Conservation (phyloP, 352 stramenopile genomes). For the Phytophthora hybrid region DNA sequence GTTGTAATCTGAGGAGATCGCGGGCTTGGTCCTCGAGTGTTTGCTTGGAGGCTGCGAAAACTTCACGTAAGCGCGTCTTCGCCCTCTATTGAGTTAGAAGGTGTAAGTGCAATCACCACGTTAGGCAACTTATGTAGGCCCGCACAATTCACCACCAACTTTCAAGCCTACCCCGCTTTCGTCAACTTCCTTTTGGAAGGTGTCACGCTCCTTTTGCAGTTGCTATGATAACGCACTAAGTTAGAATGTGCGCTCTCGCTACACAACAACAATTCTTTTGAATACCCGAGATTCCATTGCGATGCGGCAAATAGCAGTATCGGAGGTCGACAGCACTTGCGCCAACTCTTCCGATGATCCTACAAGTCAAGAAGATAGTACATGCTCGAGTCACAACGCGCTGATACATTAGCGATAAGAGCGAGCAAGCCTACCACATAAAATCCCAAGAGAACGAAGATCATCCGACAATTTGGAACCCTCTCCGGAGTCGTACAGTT, state of each 20-base stretch:
- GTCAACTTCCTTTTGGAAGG: slow-evolving; percentile 56
- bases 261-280: background rate
- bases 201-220: slow-evolving; percentile 44
- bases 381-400: background rate
- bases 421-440: slow-evolving; percentile 43
- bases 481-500: slow-evolving; percentile 46
- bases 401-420: background rate
- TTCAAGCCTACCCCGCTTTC: slow-evolving; percentile 50
- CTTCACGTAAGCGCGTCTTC: slow-evolving; percentile 59
- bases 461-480: slow-evolving; percentile 41
- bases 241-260: background rate
- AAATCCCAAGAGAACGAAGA: slow-evolving; percentile 50
- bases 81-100: slow-evolving; percentile 42
- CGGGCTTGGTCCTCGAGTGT: slow-evolving; percentile 53
- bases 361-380: slow-evolving; percentile 9
- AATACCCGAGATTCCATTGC: slow-evolving; percentile 34
- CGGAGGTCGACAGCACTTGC: slow-evolving; percentile 32
- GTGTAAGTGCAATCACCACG: background rate
- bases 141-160: background rate
- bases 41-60: slow-evolving; percentile 58
- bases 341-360: slow-evolving; percentile 32
- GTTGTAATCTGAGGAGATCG: slow-evolving; percentile 49
- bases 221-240: slow-evolving; percentile 24
- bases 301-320: slow-evolving; percentile 37
- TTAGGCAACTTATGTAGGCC: background rate